These are phyloP conservation scores for Cryptococcus maquisensis DNA, from an alignment of 1,284 basidiomycete species.

Conservation along the genomic window DNA sequence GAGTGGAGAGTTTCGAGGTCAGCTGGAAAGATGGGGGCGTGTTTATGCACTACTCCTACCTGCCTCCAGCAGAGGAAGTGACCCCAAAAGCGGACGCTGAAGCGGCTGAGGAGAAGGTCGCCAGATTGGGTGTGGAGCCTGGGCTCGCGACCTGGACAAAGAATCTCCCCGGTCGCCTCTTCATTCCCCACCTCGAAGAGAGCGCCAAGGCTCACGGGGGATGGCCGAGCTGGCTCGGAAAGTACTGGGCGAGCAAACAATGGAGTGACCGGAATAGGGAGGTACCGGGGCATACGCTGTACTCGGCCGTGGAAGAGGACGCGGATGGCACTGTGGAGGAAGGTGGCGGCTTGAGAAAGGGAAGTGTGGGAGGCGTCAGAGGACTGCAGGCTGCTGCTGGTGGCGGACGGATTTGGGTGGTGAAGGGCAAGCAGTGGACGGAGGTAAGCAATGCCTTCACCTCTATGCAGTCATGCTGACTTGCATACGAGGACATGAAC, in stretches of 20 bases:
- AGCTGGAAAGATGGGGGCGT: slow-evolving; percentile 57
- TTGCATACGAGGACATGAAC: slow-evolving; percentile 68
- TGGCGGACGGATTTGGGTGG: slow-evolving; percentile 66
- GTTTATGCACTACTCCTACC: slow-evolving; percentile 73
- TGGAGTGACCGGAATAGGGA: slow-evolving; percentile 4
- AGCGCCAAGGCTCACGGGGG: slow-evolving; percentile 41
- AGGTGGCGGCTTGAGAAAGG: slow-evolving; percentile 18
- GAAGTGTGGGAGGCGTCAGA: slow-evolving; percentile 23
- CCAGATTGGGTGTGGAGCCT: background rate
- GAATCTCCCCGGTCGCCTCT: slow-evolving; percentile 32
- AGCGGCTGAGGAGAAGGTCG: background rate
- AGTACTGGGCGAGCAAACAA: slow-evolving; percentile 31
- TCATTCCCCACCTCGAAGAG: slow-evolving; percentile 37
- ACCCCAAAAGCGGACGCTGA: background rate
- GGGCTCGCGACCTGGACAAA: background rate
- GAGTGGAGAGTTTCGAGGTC: slow-evolving; percentile 45
- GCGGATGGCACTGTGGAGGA: slow-evolving; percentile 9
- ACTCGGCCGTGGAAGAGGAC: slow-evolving; percentile 29
- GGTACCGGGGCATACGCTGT: slow-evolving; percentile 28
- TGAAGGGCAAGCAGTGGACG: slow-evolving; percentile 75
- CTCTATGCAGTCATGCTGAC: background rate
- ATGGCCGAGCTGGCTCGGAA: slow-evolving; percentile 45
- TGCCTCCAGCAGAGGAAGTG: slow-evolving; percentile 40
- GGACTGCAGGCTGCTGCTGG: slow-evolving; percentile 43
- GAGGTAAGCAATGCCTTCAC: slow-evolving; percentile 56